Evolutionary conservation across 169 alveolate species (phyloP), one percentile per base, ranked within the genome.

Genomic region (Cyclospora cayetanensis): DNA sequence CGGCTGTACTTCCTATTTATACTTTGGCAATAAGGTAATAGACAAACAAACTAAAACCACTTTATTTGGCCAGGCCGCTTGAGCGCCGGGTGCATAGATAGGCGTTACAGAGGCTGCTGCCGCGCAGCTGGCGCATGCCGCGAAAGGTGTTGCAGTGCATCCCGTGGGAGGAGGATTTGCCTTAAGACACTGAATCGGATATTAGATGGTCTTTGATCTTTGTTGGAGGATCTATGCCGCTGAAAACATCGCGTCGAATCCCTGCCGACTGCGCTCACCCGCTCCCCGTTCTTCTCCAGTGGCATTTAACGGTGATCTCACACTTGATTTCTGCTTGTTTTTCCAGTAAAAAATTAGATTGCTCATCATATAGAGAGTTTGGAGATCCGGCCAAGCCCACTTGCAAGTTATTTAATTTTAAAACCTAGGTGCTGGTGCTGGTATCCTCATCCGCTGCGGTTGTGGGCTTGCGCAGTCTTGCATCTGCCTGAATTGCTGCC

Each of bases 1-100:
- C n/a, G n/a, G n/a, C n/a, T n/a, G n/a, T n/a, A n/a, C n/a, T n/a
- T n/a, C n/a, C n/a, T n/a, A n/a, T n/a, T n/a, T n/a, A n/a, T n/a
- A n/a, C n/a, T n/a, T n/a, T n/a, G n/a, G n/a, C n/a, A n/a, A n/a
- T n/a, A n/a, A n/a, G n/a, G n/a, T n/a, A n/a, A n/a, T n/a, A n/a
- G n/a, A n/a, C n/a, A n/a, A n/a, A n/a, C n/a, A n/a, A n/a, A n/a
- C n/a, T n/a, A n/a, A n/a, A n/a, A n/a, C n/a, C n/a, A n/a, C n/a
- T n/a, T n/a, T n/a, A n/a, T n/a, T n/a, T n/a, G n/a, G n/a, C n/a
- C n/a, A n/a, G n/a, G n/a, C n/a, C n/a, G n/a, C n/a, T n/a, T n/a
- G n/a, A n/a, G n/a, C n/a, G n/a, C n/a, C n/a, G 39, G 60, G 87
- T 77, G 87, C 87, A 52, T 31, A 77, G 87, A 77, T 77, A 77